phyloP scores from a whole-genome alignment of 306 rosid species.

The Potentilla sterilis region DNA sequence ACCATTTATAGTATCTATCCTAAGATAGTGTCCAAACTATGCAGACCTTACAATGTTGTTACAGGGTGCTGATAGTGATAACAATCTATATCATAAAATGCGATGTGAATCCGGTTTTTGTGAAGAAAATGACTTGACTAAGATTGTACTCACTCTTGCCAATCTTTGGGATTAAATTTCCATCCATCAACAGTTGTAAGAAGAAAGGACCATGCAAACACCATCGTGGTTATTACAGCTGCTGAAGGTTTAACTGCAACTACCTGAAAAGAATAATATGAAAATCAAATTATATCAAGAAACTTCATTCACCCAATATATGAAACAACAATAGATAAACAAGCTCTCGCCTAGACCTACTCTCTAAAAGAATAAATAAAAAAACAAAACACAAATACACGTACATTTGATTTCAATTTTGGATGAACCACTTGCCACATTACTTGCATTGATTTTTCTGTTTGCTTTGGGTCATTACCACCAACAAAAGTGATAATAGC shows the following conservation, averaged over 20 bases:
- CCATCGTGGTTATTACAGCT: slow-evolving; percentile 55
- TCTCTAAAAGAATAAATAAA: not conserved
- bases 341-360: not conserved
- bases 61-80: not conserved
- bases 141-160: slow-evolving; percentile 68
- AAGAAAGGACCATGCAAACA: slow-evolving; percentile 90
- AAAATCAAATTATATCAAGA: not conserved
- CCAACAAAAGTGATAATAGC: slow-evolving; percentile 85
- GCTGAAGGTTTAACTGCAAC: slow-evolving; percentile 71
- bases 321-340: not conserved
- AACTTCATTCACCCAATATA: not conserved
- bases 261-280: slow-evolving; percentile 42
- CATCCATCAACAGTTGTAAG: slow-evolving; percentile 61
- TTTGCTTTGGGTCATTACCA: slow-evolving; percentile 75
- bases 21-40: not conserved
- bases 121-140: not conserved
- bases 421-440: slow-evolving; percentile 97
- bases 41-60: not conserved
- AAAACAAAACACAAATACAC: slow-evolving; percentile 19
- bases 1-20: not conserved
- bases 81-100: not conserved
- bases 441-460: slow-evolving; percentile 74
- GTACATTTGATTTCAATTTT: slow-evolving; percentile 70
- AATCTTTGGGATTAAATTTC: slow-evolving; percentile 70
- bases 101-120: not conserved